phyloP scores from a whole-genome alignment of 768 basidiomycete genomes.

The Amyloporia xantha region DNA sequence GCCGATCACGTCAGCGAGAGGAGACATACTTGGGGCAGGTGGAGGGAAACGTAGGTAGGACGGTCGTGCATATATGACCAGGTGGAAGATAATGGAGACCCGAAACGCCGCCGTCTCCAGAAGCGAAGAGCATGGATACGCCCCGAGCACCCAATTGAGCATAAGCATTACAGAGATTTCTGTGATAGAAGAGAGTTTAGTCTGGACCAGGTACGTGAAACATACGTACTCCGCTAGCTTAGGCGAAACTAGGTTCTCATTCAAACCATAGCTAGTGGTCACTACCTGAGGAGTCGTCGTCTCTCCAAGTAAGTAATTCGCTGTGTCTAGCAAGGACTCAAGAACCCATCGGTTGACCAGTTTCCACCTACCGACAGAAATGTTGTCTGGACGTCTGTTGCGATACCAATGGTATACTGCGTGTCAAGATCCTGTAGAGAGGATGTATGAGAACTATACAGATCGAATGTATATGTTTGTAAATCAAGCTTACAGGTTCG shows the following conservation, averaged over 20 bases:
- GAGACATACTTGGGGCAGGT: slow-evolving; percentile 26
- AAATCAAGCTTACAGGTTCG: slow-evolving; percentile 52
- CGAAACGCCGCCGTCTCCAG: slow-evolving; percentile 30
- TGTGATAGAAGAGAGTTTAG: slow-evolving; percentile 44
- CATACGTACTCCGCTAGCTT: slow-evolving; percentile 39
- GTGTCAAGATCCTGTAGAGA: slow-evolving; percentile 16
- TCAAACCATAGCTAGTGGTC: slow-evolving; percentile 64
- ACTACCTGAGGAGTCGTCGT: slow-evolving; percentile 47
- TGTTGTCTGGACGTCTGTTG: slow-evolving; percentile 22
- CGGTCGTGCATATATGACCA: slow-evolving; percentile 43
- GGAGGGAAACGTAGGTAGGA: slow-evolving; percentile 30
- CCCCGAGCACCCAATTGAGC: slow-evolving; percentile 29
- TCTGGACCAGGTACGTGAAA: slow-evolving; percentile 24
- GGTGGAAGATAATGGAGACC: slow-evolving; percentile 17
- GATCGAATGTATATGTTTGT: neutral
- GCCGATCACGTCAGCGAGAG: neutral
- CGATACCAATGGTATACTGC: slow-evolving; percentile 30
- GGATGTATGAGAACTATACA: no score
- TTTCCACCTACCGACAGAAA: slow-evolving; percentile 29
- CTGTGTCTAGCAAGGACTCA: slow-evolving; percentile 35
- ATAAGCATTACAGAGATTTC: slow-evolving; percentile 27
- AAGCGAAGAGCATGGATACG: no score
- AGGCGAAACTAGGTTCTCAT: slow-evolving; percentile 60
- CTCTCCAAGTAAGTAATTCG: slow-evolving; percentile 44
- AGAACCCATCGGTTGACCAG: slow-evolving; percentile 16